Evolutionary conservation across 257 asterid genomes (phyloP).

Genomic region (Cordia subcordata): DNA sequence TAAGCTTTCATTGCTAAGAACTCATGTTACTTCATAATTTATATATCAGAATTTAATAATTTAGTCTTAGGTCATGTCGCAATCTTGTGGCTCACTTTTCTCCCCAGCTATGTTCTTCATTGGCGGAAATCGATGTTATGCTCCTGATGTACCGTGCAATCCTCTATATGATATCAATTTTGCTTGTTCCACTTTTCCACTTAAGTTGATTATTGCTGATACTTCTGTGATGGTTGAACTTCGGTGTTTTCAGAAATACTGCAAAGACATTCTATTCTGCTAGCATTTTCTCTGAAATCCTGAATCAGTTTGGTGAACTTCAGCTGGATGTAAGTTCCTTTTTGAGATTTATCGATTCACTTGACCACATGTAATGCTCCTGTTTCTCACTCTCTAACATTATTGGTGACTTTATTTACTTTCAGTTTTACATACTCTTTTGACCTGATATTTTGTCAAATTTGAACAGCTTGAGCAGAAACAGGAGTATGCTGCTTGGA

Average conservation of each 20-base stretch:
- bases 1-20: no score
- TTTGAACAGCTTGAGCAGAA: constrained; percentile 81
- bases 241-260: constrained; percentile 61
- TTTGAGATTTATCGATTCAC: not conserved
- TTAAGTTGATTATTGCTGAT: not conserved
- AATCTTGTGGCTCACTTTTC: no score
- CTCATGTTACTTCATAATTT: no score
- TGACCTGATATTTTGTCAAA: constrained; percentile 2
- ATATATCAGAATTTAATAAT: no score
- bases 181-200: no score
- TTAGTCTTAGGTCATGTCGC: no score
- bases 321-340: constrained; percentile 81
- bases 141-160: no score
- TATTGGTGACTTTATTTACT: not conserved
- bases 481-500: constrained; percentile 96
- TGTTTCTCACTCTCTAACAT: not conserved
- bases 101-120: no score
- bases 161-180: no score
- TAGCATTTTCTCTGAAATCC: constrained; percentile 87
- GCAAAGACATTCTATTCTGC: constrained; percentile 99
- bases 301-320: constrained; percentile 79
- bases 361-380: no score
- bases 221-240: not conserved
- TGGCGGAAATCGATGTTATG: not conserved
- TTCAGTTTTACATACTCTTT: constrained; percentile 1